Percentiles rank a stretch among this genome's conserved stretches.
phyloP scores from a whole-genome alignment of 768 basidiomycete genomes.

The Vararia minispora region DNA sequence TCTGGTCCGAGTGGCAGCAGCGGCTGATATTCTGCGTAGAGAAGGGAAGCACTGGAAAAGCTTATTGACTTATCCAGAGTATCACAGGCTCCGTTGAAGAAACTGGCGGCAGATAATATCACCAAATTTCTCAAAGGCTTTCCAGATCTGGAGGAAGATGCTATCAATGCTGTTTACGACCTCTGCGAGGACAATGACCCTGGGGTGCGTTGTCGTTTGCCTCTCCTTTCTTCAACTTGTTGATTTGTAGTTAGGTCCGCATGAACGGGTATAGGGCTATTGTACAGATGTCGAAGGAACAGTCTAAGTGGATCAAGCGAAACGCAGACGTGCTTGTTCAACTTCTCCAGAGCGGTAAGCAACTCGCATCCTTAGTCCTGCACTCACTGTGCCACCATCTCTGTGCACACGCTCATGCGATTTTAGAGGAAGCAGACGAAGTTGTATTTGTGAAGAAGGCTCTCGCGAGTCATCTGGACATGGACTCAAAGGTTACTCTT shows the following conservation, averaged over 20 bases:
- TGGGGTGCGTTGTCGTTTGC: conserved; percentile 25
- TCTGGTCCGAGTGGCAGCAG: neutral
- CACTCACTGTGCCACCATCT: neutral
- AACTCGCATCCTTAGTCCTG: neutral
- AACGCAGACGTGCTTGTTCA: conserved; percentile 73
- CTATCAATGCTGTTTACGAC: conserved; percentile 71
- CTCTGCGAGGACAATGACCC: conserved; percentile 59
- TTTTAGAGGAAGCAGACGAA: conserved; percentile 54
- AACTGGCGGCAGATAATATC: conserved; percentile 46
- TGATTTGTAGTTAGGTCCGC: conserved; percentile 37
- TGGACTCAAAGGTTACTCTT: conserved; percentile 49
- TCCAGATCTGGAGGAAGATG: conserved; percentile 61
- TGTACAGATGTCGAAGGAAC: conserved; percentile 34
- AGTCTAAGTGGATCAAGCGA: conserved; percentile 50
- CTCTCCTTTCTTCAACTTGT: neutral
- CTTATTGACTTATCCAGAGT: conserved; percentile 46
- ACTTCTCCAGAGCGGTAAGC: conserved; percentile 60
- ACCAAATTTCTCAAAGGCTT: conserved; percentile 52
- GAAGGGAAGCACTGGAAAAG: conserved; percentile 37
- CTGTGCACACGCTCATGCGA: neutral
- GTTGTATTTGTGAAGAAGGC: conserved; percentile 49
- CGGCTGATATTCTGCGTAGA: conserved; percentile 23
- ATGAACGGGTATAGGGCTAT: conserved; percentile 57
- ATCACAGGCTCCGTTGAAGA: conserved; percentile 34
- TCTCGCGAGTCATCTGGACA: conserved; percentile 48